Evolutionary conservation across 1,284 basidiomycete species (phyloP), one percentile per base, ranked within the genome.

Genomic region (Fomitopsis pinicola): DNA sequence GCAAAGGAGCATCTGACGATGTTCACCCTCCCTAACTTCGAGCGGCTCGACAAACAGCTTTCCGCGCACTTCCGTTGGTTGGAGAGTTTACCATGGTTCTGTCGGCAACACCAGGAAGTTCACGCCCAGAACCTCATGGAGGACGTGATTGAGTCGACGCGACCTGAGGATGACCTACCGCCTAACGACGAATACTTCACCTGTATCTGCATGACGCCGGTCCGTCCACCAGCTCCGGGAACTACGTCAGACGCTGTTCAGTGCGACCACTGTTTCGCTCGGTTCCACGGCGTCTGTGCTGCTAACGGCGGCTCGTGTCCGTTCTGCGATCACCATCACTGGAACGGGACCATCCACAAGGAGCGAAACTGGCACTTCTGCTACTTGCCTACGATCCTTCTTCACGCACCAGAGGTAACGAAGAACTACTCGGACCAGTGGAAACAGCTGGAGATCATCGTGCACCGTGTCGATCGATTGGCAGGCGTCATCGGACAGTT

Each of bases 261-360:
- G 71, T 93, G 91, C 70, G 91, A 93, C 69, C 91, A 93, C 67
- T 93, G 91, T 66, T 89, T 83, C 70, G 91, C 91, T 48, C 79
- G 90, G 58, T 93, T 93, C 75, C 91, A 93, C 66, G 91, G 89
- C 19, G 80, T 86, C 59, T 93, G 91, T 66, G 91, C 90, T 12
- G 86, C 86, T 64, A 91, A 88, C 65, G 91, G 91, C n/a, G 91
- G 91, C 42, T 93, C 91, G 8, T 93, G 91, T 70, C 91, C 91
- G 0, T 93, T 93, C 78, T 93, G 91, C 67, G 91, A 93, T 65
- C 90, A 92, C 67, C 88, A 91, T 65, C 91, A 93, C 67, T 93
- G 91, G 91, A 91, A 93, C 67, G 91, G 91, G 33, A 82, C 87
- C 7, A 86, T 92, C 60, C 84, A 85, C 71, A 92, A 91, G 72